Evolutionary conservation across 148 eudicot genomes (phyloP), one percentile per base, ranked within the genome.

Genomic region (Rhododendron simsii): DNA sequence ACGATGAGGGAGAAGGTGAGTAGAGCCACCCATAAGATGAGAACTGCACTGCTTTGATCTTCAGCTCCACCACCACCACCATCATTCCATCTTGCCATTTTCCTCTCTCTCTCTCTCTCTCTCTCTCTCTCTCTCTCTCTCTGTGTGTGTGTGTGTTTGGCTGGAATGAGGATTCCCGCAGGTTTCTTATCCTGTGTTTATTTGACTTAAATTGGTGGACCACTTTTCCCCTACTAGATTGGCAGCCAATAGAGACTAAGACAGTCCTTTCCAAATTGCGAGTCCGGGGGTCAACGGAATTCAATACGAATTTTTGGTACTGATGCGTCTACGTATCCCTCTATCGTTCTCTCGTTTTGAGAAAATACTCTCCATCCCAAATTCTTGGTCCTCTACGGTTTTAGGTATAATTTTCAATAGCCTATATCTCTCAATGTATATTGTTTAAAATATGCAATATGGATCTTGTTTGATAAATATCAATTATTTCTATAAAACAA

Each of bases 1-100:
- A 84, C 81, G 67, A 88, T 16, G 45, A 93, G 74, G 6, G 87
- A 65, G 15, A 90, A 30, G 50, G 78, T 85, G 26, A 90, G 20
- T 16, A 93, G 81, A 83, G 76, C 88, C 47, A 79, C 81, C 91
- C 92, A 88, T 77, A 89, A 65, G 78, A 85, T 63, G 30, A 59
- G 35, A 12, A 81, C 78, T 80, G 78, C 86, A 23, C 84, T 86
- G 48, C 73, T 85, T 80, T 63, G 45, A 45, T 9, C 88, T 85
- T 85, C 87, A 9, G 21, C 76, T 13, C 78, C 37, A 21, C 55
- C 78, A 6, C 45, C 45, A 35, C 65, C 84, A 15, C 78, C 77
- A 48, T 50, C 84, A 9, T 48, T 78, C 80, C 84, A 59, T 47
- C 89, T 83, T 75, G 35, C 88, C 53, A 50, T 71, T 35, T 7